These are phyloP conservation scores for Phylloporus rhodoxanthus DNA, from an alignment of 768 basidiomycete genomes.

Conservation along the genomic window DNA sequence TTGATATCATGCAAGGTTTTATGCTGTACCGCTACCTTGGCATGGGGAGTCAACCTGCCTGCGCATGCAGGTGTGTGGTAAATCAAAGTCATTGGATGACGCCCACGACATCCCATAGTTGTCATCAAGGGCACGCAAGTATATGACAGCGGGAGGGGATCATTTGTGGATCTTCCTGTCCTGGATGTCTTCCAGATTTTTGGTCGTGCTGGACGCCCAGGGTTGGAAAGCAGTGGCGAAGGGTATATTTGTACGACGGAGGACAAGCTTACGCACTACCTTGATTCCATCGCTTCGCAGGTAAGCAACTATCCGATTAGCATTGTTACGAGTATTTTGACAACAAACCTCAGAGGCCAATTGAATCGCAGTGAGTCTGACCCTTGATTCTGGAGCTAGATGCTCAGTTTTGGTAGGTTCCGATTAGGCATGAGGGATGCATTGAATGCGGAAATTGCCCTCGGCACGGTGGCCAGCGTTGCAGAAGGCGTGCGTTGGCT, in stretches of 20 bases:
- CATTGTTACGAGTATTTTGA: background rate
- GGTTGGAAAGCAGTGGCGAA: slow-evolving; percentile 86
- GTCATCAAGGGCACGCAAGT: slow-evolving; percentile 97
- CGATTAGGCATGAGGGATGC: slow-evolving; percentile 80
- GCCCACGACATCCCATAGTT: slow-evolving; percentile 41
- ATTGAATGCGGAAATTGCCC: slow-evolving; percentile 89
- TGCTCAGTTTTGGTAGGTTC: slow-evolving; percentile 46
- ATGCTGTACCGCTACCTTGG: slow-evolving; percentile 95
- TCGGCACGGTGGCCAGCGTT: slow-evolving; percentile 88
- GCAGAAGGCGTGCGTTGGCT: slow-evolving; percentile 90
- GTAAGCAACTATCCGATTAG: slow-evolving; percentile 34
- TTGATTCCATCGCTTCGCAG: slow-evolving; percentile 83
- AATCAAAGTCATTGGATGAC: slow-evolving; percentile 3
- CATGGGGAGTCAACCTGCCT: slow-evolving; percentile 99
- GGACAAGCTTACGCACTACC: slow-evolving; percentile 88
- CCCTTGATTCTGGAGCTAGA: background rate
- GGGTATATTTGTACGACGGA: slow-evolving; percentile 95
- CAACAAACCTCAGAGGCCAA: slow-evolving; percentile 60
- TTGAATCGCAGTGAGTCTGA: slow-evolving; percentile 80
- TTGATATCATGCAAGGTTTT: slow-evolving; percentile 57
- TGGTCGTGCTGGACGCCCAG: slow-evolving; percentile 88
- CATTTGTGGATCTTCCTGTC: slow-evolving; percentile 88
- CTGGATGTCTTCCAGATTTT: slow-evolving; percentile 97
- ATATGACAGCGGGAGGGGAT: slow-evolving; percentile 85
- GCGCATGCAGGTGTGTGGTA: slow-evolving; percentile 78